Evolutionary conservation across 2,329 filamentous ascomycete genomes (phyloP), one percentile per base, ranked within the genome.

Genomic region (Fusarium pseudonygamai): DNA sequence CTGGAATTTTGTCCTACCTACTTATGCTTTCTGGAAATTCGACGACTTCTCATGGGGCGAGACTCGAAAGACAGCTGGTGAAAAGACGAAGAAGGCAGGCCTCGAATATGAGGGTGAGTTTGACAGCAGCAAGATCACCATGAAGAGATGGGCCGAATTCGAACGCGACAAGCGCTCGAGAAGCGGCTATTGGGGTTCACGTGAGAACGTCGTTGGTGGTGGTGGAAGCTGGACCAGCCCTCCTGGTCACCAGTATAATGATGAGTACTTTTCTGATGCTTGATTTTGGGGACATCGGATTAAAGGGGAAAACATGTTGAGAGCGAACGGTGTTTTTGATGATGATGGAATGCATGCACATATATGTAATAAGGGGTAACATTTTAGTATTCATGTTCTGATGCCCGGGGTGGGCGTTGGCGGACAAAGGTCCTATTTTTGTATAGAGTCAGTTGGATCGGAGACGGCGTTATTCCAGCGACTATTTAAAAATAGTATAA

Each of bases 41-140:
- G 96, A 99, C 82, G 96, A 99, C 85, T 99, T 99, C 87, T 97
- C 93, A 64, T 99, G 96, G 96, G 96, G 96, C 79, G 97, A 99
- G 73, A 99, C 96, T 62, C 91, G 96, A 71, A 97, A 98, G 89
- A 97, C 96, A 45, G 93, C 92, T 0, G 95, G 95, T 34, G 96
- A 97, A 80, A 94, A 93, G 85, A 92, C 90, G 20, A 95, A 96
- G 86, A 96, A 96, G 84, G 93, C 89, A 6, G 93, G 94, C 37
- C 91, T 95, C 71, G 95, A 96, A 79, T 92, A 92, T 72, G 94
- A 98, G 83, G 96, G 96, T 73, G 96, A 98, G 83, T 99, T 99
- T 79, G 97, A 99, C 83, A 97, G 93, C 82, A 97, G 93, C 83
- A 97, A 98, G 89, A 99, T 99, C 81, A 98, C 96, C 42, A 99